Base-by-base conservation (phyloP, 1,284 basidiomycete species). In the Leccinum pseudoinsigne region DNA sequence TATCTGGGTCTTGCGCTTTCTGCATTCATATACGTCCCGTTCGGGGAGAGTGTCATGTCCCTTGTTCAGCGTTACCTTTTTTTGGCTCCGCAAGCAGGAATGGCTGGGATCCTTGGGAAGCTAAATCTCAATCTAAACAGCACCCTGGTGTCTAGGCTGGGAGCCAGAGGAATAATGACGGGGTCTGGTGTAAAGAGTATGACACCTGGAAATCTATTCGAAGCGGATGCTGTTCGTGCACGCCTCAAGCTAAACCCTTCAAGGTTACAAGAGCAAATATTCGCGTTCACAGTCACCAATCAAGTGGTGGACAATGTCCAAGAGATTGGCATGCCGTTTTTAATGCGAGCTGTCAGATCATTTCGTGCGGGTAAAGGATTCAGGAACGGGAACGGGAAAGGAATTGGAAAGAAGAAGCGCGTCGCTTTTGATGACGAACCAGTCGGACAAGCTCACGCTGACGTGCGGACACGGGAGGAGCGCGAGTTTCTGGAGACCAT, bases 1-100 rank as follows among this genome's bases (percentile, higher is more conserved):
- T 98, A 96, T 75, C 87, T 93, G 54, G 90, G 91, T 53, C 84
- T 96, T 14, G 89, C 84, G 14, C 86, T 96, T 55, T 93, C 90
- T 18, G 93, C 94, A 16, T 97, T 94, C 73, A 85, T 96, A 58
- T 97, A 97, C 72, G 92, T 97, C 9, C 95, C 95, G 0, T 97
- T 96, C 69, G 94, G 94, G 47, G 89, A 90, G 66, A 83, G 86
- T 61, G 21, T 23, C 21, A 23, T 23, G 21, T 23, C 21, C 21
- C 73, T 78, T 47, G 78, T 85, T 14, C 85, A 86, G 64, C 67
- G 72, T 4, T 77, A 77, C 73, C 69, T 86, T 28, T 83, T 83
- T 67, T 68, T 73, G 65, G 59, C 65, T 3, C 60, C 73, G 2
- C 74, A 61, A 11, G 59, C 62, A 40, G 57, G 58, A 28, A 60